Base-by-base conservation (phyloP, 2,329 filamentous ascomycete species). In the Xylariomycetidae sp. region DNA sequence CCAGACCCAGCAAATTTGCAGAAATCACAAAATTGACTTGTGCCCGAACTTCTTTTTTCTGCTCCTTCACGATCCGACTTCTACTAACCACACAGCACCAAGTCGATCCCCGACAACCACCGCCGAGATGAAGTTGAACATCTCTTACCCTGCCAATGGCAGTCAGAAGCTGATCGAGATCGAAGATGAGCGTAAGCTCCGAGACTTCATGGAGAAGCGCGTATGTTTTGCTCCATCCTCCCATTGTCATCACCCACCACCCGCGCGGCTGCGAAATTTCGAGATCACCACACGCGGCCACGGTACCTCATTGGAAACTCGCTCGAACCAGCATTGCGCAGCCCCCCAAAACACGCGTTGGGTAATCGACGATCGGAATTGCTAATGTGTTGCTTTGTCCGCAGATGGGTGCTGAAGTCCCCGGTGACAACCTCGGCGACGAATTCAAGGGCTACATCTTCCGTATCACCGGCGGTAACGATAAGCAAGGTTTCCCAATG, bases 401-500 rank as follows among this genome's bases (percentile, higher is more conserved):
- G 48, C 61, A 82, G 74, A 92, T 92, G 87, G 87, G 87, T 63
- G 80, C 83, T 61, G 87, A 96, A 76, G 86, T 98, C 58, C 72
- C 85, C 58, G 92, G 85, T 62, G 94, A 98, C 76, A 85, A 82
- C 65, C 80, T 98, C 62, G 92, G 92, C 63, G 89, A 97, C 66
- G 92, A 98, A 76, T 98, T 94, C 86, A 96, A 96, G 81, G 92
- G 92, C 71, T 98, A 98, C 80, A 83, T 98, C 77, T 88, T 98
- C 84, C 85, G 82, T 68, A 97, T 98, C 77, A 98, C 92, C 61
- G 94, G 92, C 64, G 92, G 94, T 67, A 98, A 98, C 85, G 92
- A 98, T 86, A 98, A 98, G 88, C 94, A 98, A 80, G 92, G 92
- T 77, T 98, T 98, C 82, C 92, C 92, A 59, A 98, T 98, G 92